Evolutionary conservation across 2,329 filamentous ascomycete genomes (phyloP), one percentile per base, ranked within the genome.

Genomic region (Colletotrichum incanum): DNA sequence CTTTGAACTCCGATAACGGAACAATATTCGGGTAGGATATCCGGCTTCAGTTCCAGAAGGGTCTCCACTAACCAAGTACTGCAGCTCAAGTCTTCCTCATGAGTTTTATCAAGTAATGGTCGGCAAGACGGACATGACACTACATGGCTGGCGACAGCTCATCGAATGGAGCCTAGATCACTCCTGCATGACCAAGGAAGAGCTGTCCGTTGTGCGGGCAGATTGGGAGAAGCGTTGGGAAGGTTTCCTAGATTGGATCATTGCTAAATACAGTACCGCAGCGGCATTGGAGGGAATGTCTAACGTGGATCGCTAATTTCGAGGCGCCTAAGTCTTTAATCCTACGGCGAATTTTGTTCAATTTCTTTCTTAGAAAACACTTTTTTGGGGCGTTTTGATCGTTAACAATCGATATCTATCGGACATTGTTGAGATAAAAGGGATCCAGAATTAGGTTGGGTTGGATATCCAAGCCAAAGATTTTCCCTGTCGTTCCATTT

Each of bases 31-130:
- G 87, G 91, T 93, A 78, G 28, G 28, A 31, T 75, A 84, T 12
- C 54, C 1, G 9, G 41, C 23, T 18, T 31, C 28, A 14, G 16
- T 52, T 18, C 1, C n/a, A 6, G 31, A 8, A 6, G 8, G 26
- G 26, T 28, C 26, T 28, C 26, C 62, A 75, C 74, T 14, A 4
- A 11, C 34, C 76, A 26, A 20, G 28, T n/a, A 28, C n/a, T 31
- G 59, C 69, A 93, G 91, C 74, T 93, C 92, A 18, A 90, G 90
- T 2, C 85, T 94, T 54, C 92, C 91, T 0, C 92, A 94, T 75
- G 93, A 95, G 77, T 94, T 94, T 78, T 94, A 94, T 78, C 93
- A 95, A 78, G 87, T 92, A 71, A 90, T 94, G 85, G 87, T 93
- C 8, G 93, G 93, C 60, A 90, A 90, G 54, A 84, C 86, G 14